A percentile compares a stretch with the other conserved stretches of the same genome.
Conservation (phyloP, 2,329 filamentous ascomycete species). For the Fusarium algeriense region DNA sequence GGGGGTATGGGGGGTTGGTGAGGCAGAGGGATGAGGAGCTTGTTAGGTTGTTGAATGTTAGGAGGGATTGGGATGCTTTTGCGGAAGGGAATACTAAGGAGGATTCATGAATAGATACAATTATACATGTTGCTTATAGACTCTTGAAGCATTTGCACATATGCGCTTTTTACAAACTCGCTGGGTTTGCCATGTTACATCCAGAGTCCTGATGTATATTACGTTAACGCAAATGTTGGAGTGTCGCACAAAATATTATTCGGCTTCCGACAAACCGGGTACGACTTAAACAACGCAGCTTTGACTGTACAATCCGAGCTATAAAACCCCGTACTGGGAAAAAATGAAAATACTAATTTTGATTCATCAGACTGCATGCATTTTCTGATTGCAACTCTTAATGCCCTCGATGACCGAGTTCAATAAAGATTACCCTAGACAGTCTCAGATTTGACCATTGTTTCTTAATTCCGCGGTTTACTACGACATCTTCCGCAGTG, state of each 20-base stretch:
- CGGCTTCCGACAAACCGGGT: too few relatives aligned
- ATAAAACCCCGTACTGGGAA: too few relatives aligned
- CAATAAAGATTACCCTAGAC: not conserved
- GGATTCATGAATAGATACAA: not conserved
- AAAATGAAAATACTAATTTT: too few relatives aligned
- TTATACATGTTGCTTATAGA: too few relatives aligned
- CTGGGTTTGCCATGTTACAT: too few relatives aligned
- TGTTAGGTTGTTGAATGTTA: constrained; percentile 20
- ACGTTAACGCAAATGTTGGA: too few relatives aligned
- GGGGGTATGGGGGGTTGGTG: not conserved
- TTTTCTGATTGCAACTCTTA: not conserved
- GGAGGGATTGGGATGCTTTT: constrained; percentile 22
- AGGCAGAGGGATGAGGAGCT: constrained; percentile 29
- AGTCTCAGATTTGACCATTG: not conserved
- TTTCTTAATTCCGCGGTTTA: not conserved
- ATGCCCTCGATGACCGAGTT: not conserved
- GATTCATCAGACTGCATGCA: too few relatives aligned
- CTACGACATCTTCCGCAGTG: constrained; percentile 2
- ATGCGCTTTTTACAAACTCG: too few relatives aligned
- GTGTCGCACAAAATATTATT: too few relatives aligned
- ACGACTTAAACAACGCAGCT: too few relatives aligned
- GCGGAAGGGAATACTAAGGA: not conserved
- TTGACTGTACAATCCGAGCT: too few relatives aligned
- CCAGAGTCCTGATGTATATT: too few relatives aligned
- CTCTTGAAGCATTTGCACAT: not conserved